Base-by-base conservation (phyloP, 78 protist genomes). In the Dictyostelium firmibasis region DNA sequence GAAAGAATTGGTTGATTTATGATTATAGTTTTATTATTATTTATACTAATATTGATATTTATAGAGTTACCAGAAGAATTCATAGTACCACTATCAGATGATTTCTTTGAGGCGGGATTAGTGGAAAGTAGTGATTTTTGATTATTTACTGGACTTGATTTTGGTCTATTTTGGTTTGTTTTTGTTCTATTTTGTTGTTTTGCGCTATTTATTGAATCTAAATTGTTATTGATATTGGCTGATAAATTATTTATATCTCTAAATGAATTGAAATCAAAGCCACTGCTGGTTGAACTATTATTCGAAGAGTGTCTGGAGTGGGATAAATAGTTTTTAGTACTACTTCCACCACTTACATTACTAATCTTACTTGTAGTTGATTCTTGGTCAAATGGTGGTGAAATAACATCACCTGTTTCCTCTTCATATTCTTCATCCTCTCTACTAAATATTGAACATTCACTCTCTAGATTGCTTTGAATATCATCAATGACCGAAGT, bases 291-390 rank as follows among this genome's bases (percentile, higher is more conserved):
- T 62, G 94, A 81, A 23, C 86, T 81, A 53, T 81, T 81, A 18
- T 57, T 53, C 57, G 86, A 88, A 11, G 94, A 88, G 74, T 88
- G 94, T 88, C 94, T 88, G 13, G 87, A 81, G 72, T 88, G 94
- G 10, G 94, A 67, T 5, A 70, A 23, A 69, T 47, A 43, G 69
- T 57, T 87, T 13, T 43, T 50, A 20, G 38, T 53, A 10, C 57
- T 31, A 13, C 81, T 72, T 11, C 57, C 91, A 31, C 60, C 57
- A 20, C 31, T 67, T 4, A 31, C 41, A 27, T 72, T 35, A 27
- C 85, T 74, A 57, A 25, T 10, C 25, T 78, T 78, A 23, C 57
- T 78, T 14, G 38, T 78, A 8, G 57, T 43, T 10, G 57, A 38
- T 8, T 78, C 84, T 35, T 78, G 57, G 27, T 78, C 44, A 9